phyloP scores from a whole-genome alignment of 139 green algal genomes.

The Coelastrella sp. region DNA sequence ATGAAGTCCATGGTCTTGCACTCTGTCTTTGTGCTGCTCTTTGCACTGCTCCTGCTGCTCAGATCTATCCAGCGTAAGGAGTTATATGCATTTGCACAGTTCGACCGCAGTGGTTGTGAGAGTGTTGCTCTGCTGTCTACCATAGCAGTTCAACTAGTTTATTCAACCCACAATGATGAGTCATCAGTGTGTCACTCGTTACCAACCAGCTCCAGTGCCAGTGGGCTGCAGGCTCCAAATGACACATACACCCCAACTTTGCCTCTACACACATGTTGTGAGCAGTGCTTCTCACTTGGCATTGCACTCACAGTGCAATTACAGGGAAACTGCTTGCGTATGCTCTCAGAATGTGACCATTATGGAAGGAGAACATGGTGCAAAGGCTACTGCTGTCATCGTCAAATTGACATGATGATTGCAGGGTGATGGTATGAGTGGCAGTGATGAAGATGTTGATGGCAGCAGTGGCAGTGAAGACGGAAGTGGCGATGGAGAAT shows the following conservation, averaged over 20 bases:
- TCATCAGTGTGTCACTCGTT: conserved; percentile 29
- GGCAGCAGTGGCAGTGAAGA: conserved; percentile 10
- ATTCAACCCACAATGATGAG: conserved; percentile 24
- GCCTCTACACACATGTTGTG: background rate
- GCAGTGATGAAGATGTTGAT: conserved; percentile 9
- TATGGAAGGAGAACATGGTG: too few relatives aligned
- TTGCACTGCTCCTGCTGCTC: too few relatives aligned
- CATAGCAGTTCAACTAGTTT: conserved; percentile 46
- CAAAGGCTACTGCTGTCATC: too few relatives aligned
- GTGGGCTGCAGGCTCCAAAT: conserved; percentile 29
- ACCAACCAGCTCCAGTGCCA: conserved; percentile 11
- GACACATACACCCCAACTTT: background rate
- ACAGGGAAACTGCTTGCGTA: too few relatives aligned
- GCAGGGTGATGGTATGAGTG: too few relatives aligned
- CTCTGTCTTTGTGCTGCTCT: too few relatives aligned
- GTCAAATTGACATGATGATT: too few relatives aligned
- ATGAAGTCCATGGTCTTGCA: too few relatives aligned
- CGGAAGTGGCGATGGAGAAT: background rate
- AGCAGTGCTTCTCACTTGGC: background rate
- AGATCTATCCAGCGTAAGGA: too few relatives aligned
- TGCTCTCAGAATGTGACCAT: too few relatives aligned
- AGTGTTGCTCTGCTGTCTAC: conserved; percentile 40
- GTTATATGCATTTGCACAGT: background rate
- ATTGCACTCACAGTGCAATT: too few relatives aligned
- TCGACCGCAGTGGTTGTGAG: conserved; percentile 16